phyloP scores from a whole-genome alignment of 2,329 filamentous ascomycete species.

The Cryphonectria japonica region DNA sequence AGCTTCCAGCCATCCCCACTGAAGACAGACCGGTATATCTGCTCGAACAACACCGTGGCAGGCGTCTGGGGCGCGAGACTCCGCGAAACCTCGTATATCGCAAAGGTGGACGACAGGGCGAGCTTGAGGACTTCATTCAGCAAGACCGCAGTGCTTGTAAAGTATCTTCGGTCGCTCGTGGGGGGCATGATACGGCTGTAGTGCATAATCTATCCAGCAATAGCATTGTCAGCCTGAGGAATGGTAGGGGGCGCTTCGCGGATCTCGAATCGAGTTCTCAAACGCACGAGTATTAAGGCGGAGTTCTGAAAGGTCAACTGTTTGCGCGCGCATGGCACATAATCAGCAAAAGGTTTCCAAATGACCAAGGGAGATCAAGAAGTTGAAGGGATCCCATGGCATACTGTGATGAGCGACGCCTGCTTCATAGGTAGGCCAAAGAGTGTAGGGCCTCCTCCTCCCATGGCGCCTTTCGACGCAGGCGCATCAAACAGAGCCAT shows the following conservation, averaged over 20 bases:
- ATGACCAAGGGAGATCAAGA: constrained; percentile 1
- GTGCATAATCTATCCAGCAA: constrained; percentile 73
- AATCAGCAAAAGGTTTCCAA: constrained; percentile 31
- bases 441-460: constrained; percentile 48
- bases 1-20: constrained; percentile 93
- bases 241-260: not conserved
- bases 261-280: constrained; percentile 14
- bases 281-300: constrained; percentile 69
- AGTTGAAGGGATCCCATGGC: constrained; percentile 31
- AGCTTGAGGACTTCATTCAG: constrained; percentile 93
- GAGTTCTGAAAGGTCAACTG: constrained; percentile 83
- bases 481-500: constrained; percentile 49
- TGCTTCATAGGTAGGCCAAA: constrained; percentile 71
- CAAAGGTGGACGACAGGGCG: constrained; percentile 81
- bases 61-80: constrained; percentile 78
- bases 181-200: constrained; percentile 95
- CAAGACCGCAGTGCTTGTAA: constrained; percentile 91
- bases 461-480: constrained; percentile 33
- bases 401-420: constrained; percentile 67
- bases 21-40: constrained; percentile 81
- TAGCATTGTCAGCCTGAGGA: constrained; percentile 19
- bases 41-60: constrained; percentile 77
- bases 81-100: constrained; percentile 83
- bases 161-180: constrained; percentile 81
- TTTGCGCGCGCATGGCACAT: constrained; percentile 20